Evolutionary conservation across 257 asterid species (phyloP).

Genomic region (Solanum neorickii): DNA sequence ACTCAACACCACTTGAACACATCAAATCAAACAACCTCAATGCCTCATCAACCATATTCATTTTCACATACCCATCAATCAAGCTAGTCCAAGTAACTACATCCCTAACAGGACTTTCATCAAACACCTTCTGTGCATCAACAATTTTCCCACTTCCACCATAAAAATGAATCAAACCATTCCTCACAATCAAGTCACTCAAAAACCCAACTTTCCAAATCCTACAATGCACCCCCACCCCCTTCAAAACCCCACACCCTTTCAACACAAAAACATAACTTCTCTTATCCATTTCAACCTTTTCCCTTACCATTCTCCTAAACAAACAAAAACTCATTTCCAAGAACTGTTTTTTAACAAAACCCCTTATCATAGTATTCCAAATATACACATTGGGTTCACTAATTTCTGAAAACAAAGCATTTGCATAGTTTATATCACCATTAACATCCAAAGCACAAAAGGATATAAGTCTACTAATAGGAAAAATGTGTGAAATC

Average conservation of each 20-base stretch:
- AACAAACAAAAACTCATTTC: slow-evolving; percentile 38
- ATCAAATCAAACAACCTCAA: slow-evolving; percentile 51
- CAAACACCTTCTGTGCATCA: slow-evolving; percentile 33
- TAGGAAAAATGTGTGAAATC: slow-evolving; percentile 53
- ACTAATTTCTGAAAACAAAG: slow-evolving; percentile 37
- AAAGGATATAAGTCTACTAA: slow-evolving; percentile 60
- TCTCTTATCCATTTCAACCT: slow-evolving; percentile 50
- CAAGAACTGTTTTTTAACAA: slow-evolving; percentile 27
- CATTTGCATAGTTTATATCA: slow-evolving; percentile 25
- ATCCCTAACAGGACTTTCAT: slow-evolving; percentile 44
- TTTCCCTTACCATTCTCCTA: slow-evolving; percentile 41
- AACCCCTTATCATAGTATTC: slow-evolving; percentile 72
- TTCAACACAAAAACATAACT: slow-evolving; percentile 62
- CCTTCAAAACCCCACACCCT: slow-evolving; percentile 37
- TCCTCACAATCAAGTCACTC: slow-evolving; percentile 47
- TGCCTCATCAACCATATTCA: slow-evolving; percentile 49
- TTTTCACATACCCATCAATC: slow-evolving; percentile 53
- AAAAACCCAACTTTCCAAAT: slow-evolving; percentile 54
- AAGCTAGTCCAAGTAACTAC: slow-evolving; percentile 82
- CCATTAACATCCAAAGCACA: slow-evolving; percentile 55
- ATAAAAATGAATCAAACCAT: slow-evolving; percentile 59
- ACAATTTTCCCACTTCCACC: slow-evolving; percentile 28
- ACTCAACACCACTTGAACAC: slow-evolving; percentile 40
- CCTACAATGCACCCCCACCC: slow-evolving; percentile 53
- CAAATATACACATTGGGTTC: slow-evolving; percentile 63